phyloP scores from a whole-genome alignment of 495 filamentous ascomycete species.

The Trichocladium antarcticum region DNA sequence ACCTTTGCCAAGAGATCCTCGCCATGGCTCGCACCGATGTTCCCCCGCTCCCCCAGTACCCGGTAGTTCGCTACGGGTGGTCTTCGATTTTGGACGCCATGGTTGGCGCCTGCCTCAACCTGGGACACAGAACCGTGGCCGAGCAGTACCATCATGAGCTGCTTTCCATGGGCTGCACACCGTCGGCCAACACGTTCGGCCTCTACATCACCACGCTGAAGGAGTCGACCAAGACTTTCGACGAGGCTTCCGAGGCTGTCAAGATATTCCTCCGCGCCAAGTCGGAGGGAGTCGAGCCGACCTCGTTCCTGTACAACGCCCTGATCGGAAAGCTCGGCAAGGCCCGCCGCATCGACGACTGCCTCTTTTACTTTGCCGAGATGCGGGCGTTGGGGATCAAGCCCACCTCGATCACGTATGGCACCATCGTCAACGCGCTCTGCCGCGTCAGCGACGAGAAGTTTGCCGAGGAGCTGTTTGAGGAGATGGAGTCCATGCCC shows the following conservation, averaged over 20 bases:
- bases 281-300: conserved; percentile 87
- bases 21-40: conserved; percentile 79
- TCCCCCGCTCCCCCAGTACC: conserved; percentile 68
- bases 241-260: conserved; percentile 91
- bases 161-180: conserved; percentile 72
- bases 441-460: conserved; percentile 96
- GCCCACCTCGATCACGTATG: conserved; percentile 94
- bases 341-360: conserved; percentile 93
- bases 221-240: conserved; percentile 91
- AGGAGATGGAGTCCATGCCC: conserved; percentile 97
- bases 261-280: conserved; percentile 93
- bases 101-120: conserved; percentile 82
- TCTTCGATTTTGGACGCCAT: conserved; percentile 88
- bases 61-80: conserved; percentile 86
- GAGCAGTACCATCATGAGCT: conserved; percentile 84
- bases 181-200: conserved; percentile 94
- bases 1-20: conserved; percentile 75
- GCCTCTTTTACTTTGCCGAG: conserved; percentile 92
- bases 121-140: conserved; percentile 68
- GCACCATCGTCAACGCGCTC: conserved; percentile 93
- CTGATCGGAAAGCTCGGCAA: conserved; percentile 97
- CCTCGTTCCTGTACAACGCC: conserved; percentile 95
- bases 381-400: conserved; percentile 90
- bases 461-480: conserved; percentile 94
- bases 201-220: conserved; percentile 97